Base-by-base conservation (phyloP, 2,329 filamentous ascomycete genomes). In the Aulographum hederae region DNA sequence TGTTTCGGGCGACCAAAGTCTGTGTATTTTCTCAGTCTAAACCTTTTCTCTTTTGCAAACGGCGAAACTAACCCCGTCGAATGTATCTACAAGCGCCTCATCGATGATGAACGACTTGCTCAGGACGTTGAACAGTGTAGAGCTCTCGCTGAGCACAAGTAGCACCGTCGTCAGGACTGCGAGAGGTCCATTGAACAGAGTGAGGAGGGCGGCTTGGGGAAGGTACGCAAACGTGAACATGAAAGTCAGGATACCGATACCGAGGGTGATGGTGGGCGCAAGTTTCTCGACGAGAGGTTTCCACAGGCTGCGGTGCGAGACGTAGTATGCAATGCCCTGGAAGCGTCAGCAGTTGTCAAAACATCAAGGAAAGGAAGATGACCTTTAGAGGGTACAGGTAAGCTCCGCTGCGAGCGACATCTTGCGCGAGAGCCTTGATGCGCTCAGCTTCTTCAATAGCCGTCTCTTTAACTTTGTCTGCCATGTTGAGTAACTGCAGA, bases 211-310 rank as follows among this genome's bases (percentile, higher is more conserved):
- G 16, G 82, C 68, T 58, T 94, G 86, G 1, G 86, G 86, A 6
- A 74, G 48, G 50, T 93, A 94, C 30, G 84, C 78, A 48, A 94
- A 73, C 42, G 78, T 60, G 55, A 95, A 94, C 81, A 94, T 91
- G 51, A 69, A 62, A 8, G 63, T 61, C 1, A 85, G 74, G 28
- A 94, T 73, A 28, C 69, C 67, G 6, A 74, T 52, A 11, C 79
- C 82, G 2, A 93, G 65, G 2, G 67, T 63, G 31, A 91, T 42
- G 18, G 76, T 82, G 3, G 67, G 63, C 2, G 60, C 50, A 21
- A 74, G 55, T 32, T 65, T 66, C n/a, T 59, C 55, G 17, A 59
- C 53, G 29, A 77, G 58, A 0, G 73, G 73, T 27, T 58, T 58
- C 64, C 68, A 71, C 38, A 77, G 61, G 20, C 56, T 54, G 39